Evolutionary conservation across 2,329 filamentous ascomycete species (phyloP).

Genomic region (Tolypocladium sp.): DNA sequence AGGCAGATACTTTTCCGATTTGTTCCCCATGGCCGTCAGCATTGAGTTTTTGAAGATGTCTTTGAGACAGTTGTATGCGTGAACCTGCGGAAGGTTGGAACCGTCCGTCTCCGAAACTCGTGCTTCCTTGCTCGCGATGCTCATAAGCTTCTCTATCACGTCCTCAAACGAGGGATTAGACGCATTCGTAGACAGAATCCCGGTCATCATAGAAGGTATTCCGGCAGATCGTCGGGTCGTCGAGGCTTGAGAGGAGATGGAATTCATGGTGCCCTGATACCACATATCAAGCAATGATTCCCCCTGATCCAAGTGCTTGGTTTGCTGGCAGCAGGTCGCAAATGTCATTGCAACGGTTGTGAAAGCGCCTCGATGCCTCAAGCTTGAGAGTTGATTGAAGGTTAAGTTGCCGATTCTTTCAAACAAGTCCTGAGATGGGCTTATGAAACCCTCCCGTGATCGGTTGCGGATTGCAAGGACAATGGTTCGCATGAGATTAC

Average conservation of each 20-base stretch:
- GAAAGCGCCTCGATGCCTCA: constrained; percentile 88
- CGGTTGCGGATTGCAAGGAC: constrained; percentile 43
- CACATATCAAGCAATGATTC: constrained; percentile 50
- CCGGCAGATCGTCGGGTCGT: constrained; percentile 89
- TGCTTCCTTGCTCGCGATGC: constrained; percentile 46
- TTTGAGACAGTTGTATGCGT: constrained; percentile 88
- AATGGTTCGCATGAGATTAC: constrained; percentile 61
- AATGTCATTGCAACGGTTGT: constrained; percentile 89
- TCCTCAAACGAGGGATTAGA: constrained; percentile 51
- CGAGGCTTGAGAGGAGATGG: constrained; percentile 66
- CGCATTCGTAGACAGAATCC: constrained; percentile 62
- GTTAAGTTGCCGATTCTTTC: constrained; percentile 61
- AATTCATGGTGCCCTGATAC: constrained; percentile 63
- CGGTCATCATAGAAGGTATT: constrained; percentile 77
- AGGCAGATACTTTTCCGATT: constrained; percentile 66
- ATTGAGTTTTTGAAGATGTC: constrained; percentile 82
- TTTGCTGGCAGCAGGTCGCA: constrained; percentile 63
- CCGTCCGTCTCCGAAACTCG: constrained; percentile 48
- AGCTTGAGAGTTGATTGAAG: constrained; percentile 71
- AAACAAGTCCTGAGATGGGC: constrained; percentile 47
- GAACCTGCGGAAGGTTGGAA: constrained; percentile 75
- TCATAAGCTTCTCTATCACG: constrained; percentile 53
- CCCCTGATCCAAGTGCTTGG: constrained; percentile 34
- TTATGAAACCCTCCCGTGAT: constrained; percentile 31
- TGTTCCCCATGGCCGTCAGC: constrained; percentile 61